Percentiles rank a stretch among this genome's conserved stretches.
Evolutionary conservation across 2,329 filamentous ascomycete genomes (phyloP).

Genomic region (Knufia fluminis): DNA sequence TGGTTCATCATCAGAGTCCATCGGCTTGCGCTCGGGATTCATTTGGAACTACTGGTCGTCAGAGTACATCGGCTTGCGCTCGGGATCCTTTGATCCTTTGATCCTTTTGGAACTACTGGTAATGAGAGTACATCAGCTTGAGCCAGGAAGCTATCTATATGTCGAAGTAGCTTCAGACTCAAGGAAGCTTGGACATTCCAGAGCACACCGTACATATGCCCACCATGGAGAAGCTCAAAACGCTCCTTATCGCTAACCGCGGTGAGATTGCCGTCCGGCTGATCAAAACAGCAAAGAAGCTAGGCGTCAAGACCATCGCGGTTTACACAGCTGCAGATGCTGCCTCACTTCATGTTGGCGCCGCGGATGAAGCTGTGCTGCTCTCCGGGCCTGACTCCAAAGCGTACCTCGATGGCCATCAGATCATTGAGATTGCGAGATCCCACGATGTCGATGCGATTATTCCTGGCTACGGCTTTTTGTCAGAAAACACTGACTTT

Average conservation of each 20-base stretch:
- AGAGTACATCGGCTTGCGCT: no score
- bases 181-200: no score
- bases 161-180: no score
- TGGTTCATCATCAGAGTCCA: no score
- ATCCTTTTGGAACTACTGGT: no score
- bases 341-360: conserved; percentile 44
- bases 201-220: background rate
- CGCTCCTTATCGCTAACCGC: conserved; percentile 49
- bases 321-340: conserved; percentile 51
- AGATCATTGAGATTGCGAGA: conserved; percentile 43
- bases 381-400: conserved; percentile 40
- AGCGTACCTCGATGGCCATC: conserved; percentile 34
- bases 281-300: conserved; percentile 35
- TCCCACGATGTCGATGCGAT: conserved; percentile 46
- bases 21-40: no score
- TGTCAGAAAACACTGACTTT: conserved; percentile 56
- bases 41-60: no score
- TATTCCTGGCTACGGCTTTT: conserved; percentile 59
- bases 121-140: no score
- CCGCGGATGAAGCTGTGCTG: conserved; percentile 45
- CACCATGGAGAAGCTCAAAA: conserved; percentile 36
- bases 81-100: no score
- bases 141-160: no score
- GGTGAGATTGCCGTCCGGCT: conserved; percentile 51
- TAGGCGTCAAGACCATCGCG: conserved; percentile 45